These are phyloP conservation scores for Ceriops decandra DNA, from an alignment of 345 rosid species.

Conservation along the genomic window DNA sequence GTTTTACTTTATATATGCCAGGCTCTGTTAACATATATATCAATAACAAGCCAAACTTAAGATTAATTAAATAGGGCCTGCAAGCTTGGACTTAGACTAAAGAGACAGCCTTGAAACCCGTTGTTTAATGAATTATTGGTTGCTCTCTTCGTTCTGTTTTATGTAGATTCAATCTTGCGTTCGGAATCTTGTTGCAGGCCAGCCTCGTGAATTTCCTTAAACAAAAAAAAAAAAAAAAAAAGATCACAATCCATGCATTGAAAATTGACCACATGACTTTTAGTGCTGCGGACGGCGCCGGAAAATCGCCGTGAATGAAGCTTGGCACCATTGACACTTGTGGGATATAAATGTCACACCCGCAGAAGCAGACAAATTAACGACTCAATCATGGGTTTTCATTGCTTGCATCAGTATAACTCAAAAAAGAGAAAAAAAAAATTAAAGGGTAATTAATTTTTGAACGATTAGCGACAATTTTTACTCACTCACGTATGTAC, in stretches of 20 bases:
- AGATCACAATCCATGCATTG: not conserved
- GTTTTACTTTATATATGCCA: no score
- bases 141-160: conserved; percentile 2
- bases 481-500: no score
- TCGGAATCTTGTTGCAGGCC: conserved; percentile 35
- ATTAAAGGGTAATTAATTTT: no score
- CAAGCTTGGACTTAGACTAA: conserved; percentile 34
- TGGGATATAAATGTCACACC: no score
- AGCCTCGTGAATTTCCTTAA: conserved; percentile 31
- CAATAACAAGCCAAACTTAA: conserved; percentile 1
- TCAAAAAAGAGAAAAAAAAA: no score
- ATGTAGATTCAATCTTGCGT: conserved; percentile 33
- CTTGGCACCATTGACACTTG: conserved; percentile 20
- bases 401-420: no score
- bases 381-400: no score
- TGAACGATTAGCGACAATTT: no score
- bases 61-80: conserved; percentile 8
- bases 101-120: conserved; percentile 44
- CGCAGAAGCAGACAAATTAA: no score
- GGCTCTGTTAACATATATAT: not conserved
- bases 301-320: conserved; percentile 36
- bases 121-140: conserved; percentile 30
- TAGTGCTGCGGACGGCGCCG: conserved; percentile 40
- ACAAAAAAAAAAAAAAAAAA: not conserved
- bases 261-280: not conserved